A percentile compares a stretch with the other conserved stretches of the same genome.
These are phyloP conservation scores for Prunus armeniaca DNA, from an alignment of 306 rosid species.

Conservation along the genomic window DNA sequence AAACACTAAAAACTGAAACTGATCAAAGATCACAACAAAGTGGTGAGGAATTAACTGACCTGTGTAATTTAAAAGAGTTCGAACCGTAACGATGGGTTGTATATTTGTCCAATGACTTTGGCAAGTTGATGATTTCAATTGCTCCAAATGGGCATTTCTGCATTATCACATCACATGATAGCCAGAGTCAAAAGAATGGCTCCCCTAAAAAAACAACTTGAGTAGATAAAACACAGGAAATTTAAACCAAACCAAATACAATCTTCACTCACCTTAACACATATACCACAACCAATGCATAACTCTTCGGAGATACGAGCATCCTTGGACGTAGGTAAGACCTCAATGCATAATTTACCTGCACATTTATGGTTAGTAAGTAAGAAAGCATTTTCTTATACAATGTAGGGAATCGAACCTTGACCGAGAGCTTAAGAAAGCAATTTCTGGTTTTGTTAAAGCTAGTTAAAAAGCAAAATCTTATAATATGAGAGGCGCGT, in stretches of 20 bases:
- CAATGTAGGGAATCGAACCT: too few relatives aligned
- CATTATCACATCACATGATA: slow-evolving; percentile 14
- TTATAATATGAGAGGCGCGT: too few relatives aligned
- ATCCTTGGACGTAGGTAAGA: slow-evolving; percentile 64
- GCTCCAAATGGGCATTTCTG: slow-evolving; percentile 99
- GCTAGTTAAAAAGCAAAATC: too few relatives aligned
- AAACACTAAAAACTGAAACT: background rate
- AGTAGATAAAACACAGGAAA: background rate
- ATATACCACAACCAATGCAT: slow-evolving; percentile 97
- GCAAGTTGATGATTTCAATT: slow-evolving; percentile 88
- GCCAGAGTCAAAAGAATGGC: slow-evolving; percentile 10
- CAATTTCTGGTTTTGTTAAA: too few relatives aligned
- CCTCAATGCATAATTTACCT: slow-evolving; percentile 95
- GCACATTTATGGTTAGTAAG: slow-evolving; percentile 8
- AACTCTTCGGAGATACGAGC: slow-evolving; percentile 93
- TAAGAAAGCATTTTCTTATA: background rate
- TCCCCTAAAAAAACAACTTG: background rate
- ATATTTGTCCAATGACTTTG: slow-evolving; percentile 81
- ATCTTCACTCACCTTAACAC: slow-evolving; percentile 65
- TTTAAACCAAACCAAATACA: too few relatives aligned
- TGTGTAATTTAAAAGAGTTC: slow-evolving; percentile 89
- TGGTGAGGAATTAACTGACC: slow-evolving; percentile 41
- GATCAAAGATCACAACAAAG: background rate
- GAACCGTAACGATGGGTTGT: slow-evolving; percentile 96
- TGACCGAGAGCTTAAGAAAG: too few relatives aligned